Percentiles rank a stretch among this genome's conserved stretches.
Conservation (phyloP, 208 protist species). For the Crithidia brevicula region DNA sequence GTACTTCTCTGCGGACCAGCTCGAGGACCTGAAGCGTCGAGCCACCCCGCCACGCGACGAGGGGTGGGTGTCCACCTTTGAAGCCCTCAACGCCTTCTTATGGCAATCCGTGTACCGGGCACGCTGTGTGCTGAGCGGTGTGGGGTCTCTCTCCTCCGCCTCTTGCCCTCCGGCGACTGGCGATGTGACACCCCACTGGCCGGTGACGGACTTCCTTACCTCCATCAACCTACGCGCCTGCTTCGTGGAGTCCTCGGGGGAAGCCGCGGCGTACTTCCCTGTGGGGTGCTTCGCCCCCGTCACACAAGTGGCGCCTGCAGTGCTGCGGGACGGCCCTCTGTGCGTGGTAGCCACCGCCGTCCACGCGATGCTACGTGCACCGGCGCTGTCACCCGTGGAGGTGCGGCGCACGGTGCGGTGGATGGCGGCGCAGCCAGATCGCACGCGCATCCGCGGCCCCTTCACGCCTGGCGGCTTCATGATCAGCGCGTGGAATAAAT, state of each 20-base stretch:
- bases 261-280: slow-evolving; percentile 22
- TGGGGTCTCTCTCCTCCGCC: not conserved
- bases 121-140: not conserved
- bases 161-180: no score
- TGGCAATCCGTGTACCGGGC: slow-evolving; percentile 29
- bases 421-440: slow-evolving; percentile 25
- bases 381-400: not conserved
- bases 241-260: slow-evolving; percentile 4
- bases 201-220: slow-evolving; percentile 23
- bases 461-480: slow-evolving; percentile 29
- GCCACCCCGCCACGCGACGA: slow-evolving; percentile 1
- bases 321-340: slow-evolving; percentile 15
- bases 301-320: not conserved
- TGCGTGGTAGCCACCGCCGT: slow-evolving; percentile 12
- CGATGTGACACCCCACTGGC: no score
- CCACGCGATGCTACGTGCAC: slow-evolving; percentile 18
- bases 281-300: slow-evolving; percentile 21
- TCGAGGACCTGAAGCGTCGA: slow-evolving; percentile 19
- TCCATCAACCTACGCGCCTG: slow-evolving; percentile 24
- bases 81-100: slow-evolving; percentile 27
- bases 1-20: slow-evolving; percentile 30
- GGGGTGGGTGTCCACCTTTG: slow-evolving; percentile 28
- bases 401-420: slow-evolving; percentile 18
- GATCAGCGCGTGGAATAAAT: slow-evolving; percentile 36
- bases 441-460: slow-evolving; percentile 15